A percentile compares a stretch with the other conserved stretches of the same genome.
These are phyloP conservation scores for Penicillium verrucosum DNA, from an alignment of 2,329 filamentous ascomycete genomes.

Conservation along the genomic window DNA sequence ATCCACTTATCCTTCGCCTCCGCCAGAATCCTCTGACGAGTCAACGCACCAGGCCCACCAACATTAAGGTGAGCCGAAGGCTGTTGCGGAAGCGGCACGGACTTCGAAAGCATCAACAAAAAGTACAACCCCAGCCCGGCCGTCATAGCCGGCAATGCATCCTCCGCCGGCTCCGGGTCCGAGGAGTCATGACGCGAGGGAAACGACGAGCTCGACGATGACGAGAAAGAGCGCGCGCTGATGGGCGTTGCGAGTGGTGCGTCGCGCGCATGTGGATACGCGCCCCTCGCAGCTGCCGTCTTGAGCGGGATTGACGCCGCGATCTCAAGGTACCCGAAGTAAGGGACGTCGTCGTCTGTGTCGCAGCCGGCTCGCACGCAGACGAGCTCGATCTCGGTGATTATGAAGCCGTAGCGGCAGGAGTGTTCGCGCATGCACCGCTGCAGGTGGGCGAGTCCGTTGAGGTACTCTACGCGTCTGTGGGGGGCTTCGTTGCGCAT, in stretches of 20 bases:
- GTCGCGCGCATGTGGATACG: conserved; percentile 11
- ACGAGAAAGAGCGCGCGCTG: conserved; percentile 28
- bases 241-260: conserved; percentile 31
- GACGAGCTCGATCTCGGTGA: conserved; percentile 92
- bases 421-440: conserved; percentile 89
- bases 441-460: conserved; percentile 80
- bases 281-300: conserved; percentile 35
- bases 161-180: conserved; percentile 6
- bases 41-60: conserved; percentile 56
- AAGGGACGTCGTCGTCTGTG: conserved; percentile 60
- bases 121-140: conserved; percentile 61
- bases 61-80: conserved; percentile 58
- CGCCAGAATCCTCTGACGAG: conserved; percentile 51
- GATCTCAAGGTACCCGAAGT: conserved; percentile 87
- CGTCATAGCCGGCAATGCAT: conserved; percentile 45
- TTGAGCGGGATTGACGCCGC: conserved; percentile 55
- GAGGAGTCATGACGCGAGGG: conserved; percentile 20
- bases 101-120: conserved; percentile 63
- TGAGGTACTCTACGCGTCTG: conserved; percentile 84
- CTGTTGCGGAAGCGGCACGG: conserved; percentile 57
- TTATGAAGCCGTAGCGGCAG: conserved; percentile 91
- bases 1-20: conserved; percentile 61
- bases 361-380: conserved; percentile 75
- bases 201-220: conserved; percentile 17
- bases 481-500: conserved; percentile 84